Percentiles rank a stretch among this genome's conserved stretches.
These are phyloP conservation scores for Cenchrus purpureus DNA, from an alignment of 176 grass and related monocot genomes.

Conservation along the genomic window DNA sequence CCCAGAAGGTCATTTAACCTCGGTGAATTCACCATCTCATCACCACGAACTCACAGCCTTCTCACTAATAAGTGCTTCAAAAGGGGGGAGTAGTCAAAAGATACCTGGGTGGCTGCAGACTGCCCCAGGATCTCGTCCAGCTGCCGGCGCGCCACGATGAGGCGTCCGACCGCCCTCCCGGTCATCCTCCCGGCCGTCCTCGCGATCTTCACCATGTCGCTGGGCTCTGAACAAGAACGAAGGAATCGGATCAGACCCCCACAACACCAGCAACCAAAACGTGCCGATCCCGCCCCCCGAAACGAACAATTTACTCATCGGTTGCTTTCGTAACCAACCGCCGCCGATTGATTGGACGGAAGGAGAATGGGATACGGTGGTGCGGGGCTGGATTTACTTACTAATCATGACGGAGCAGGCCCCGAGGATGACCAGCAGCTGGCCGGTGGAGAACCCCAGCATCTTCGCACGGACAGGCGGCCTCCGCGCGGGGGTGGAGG, in stretches of 20 bases:
- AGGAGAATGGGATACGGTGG: background rate
- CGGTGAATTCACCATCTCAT: background rate
- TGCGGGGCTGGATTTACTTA: background rate
- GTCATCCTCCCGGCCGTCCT: slow-evolving; percentile 70
- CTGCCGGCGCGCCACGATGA: slow-evolving; percentile 68
- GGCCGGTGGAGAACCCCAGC: slow-evolving; percentile 55
- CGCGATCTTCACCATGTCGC: slow-evolving; percentile 78
- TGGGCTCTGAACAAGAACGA: slow-evolving; percentile 56
- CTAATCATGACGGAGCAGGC: slow-evolving; percentile 62
- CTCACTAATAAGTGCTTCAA: background rate
- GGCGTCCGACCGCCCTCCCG: slow-evolving; percentile 70
- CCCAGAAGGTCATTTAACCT: no score
- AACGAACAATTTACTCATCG: background rate
- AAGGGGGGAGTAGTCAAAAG: no score
- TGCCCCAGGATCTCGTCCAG: slow-evolving; percentile 73
- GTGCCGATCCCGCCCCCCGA: background rate
- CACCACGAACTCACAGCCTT: background rate
- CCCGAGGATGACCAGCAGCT: slow-evolving; percentile 54
- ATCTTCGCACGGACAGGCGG: slow-evolving; percentile 1
- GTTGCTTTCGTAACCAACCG: background rate
- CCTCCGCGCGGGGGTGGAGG: background rate
- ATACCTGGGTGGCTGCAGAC: slow-evolving; percentile 75
- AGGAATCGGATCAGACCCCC: background rate
- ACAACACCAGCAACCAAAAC: background rate
- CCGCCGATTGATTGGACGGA: background rate